These are phyloP conservation scores for Alternaria rosae DNA, from an alignment of 2,329 filamentous ascomycete species.

Conservation along the genomic window DNA sequence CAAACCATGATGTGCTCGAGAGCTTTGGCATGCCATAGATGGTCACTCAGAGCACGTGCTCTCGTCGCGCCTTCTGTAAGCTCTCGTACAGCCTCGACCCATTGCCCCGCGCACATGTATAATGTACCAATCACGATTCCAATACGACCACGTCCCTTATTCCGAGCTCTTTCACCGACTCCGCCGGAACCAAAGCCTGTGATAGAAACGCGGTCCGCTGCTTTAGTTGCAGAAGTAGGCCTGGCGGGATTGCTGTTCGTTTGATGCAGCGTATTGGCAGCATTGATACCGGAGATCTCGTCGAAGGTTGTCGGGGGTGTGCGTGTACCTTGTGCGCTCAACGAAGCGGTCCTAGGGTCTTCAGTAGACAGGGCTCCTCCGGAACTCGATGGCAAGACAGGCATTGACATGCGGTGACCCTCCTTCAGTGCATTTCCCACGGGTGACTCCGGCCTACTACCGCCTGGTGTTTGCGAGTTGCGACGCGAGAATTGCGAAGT, in stretches of 20 bases:
- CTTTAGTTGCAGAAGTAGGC: slow-evolving; percentile 57
- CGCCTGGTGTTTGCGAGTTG: slow-evolving; percentile 40
- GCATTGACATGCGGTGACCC: slow-evolving; percentile 81
- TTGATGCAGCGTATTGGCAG: slow-evolving; percentile 53
- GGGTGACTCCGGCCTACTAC: slow-evolving; percentile 43
- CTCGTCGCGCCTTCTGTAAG: slow-evolving; percentile 80
- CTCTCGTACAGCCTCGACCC: slow-evolving; percentile 86
- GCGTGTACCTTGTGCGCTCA: slow-evolving; percentile 35
- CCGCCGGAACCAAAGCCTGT: slow-evolving; percentile 71
- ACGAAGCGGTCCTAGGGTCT: slow-evolving; percentile 37
- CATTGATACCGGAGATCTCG: slow-evolving; percentile 47
- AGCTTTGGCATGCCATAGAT: slow-evolving; percentile 97
- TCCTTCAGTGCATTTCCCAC: slow-evolving; percentile 61
- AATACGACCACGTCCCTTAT: slow-evolving; percentile 80
- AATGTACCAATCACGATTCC: slow-evolving; percentile 83
- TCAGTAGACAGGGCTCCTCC: slow-evolving; percentile 33
- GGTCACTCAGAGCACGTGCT: slow-evolving; percentile 82
- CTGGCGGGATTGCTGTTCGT: slow-evolving; percentile 36
- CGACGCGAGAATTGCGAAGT: slow-evolving; percentile 34
- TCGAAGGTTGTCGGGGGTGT: slow-evolving; percentile 60
- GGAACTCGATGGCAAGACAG: slow-evolving; percentile 60
- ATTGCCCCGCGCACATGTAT: slow-evolving; percentile 87
- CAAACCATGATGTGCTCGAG: slow-evolving; percentile 86
- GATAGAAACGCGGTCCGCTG: slow-evolving; percentile 68
- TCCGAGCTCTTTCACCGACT: slow-evolving; percentile 77